Conservation (phyloP, 352 stramenopile species). For the Phytophthora vignae region DNA sequence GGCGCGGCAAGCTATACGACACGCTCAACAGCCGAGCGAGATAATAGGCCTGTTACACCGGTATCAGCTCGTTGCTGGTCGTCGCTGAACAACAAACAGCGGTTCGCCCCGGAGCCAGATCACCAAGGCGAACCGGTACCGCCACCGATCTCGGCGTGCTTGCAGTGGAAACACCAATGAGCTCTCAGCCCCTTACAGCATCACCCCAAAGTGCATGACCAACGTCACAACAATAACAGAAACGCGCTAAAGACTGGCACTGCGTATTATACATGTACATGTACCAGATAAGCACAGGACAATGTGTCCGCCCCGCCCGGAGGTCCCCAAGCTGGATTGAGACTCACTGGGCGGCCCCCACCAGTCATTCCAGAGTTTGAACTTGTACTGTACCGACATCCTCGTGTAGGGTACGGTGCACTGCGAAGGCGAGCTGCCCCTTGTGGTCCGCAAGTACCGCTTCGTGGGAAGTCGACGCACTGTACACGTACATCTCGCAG, state of each 20-base stretch:
- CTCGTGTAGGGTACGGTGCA: not conserved
- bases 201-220: not conserved
- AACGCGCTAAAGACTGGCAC: not conserved
- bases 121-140: not conserved
- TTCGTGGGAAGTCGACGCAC: too few species aligned
- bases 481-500: too few species aligned
- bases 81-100: not conserved
- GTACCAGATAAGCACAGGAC: too few species aligned
- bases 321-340: not conserved
- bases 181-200: constrained; percentile 3
- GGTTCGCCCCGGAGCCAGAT: too few species aligned
- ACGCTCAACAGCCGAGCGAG: too few species aligned
- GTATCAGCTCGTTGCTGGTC: constrained; percentile 6
- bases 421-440: not conserved
- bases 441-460: too few species aligned
- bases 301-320: too few species aligned
- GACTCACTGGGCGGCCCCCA: too few species aligned
- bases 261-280: too few species aligned
- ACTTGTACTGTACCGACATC: not conserved
- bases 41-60: too few species aligned
- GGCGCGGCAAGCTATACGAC: too few species aligned
- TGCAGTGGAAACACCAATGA: constrained; percentile 3
- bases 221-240: not conserved
- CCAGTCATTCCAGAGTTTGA: not conserved
- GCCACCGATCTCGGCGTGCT: constrained; percentile 6